These are phyloP conservation scores for Hexamita inflata DNA, from an alignment of 208 protist genomes.

Conservation along the genomic window DNA sequence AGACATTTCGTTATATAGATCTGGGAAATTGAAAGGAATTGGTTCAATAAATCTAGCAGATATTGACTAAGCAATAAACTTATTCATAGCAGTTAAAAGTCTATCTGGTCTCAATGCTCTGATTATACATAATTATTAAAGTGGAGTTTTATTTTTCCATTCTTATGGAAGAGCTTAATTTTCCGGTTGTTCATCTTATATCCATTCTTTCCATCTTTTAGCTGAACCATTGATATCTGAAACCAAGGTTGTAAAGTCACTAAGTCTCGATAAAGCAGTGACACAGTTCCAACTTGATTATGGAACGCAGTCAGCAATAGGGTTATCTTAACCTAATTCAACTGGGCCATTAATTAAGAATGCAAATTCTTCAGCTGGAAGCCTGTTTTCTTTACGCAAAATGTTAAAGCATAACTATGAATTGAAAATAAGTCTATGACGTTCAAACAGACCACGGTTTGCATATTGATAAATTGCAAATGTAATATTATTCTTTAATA, in stretches of 20 bases:
- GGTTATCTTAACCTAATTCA: slow-evolving; percentile 40
- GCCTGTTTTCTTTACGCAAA: slow-evolving; percentile 50
- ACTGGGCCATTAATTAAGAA: slow-evolving; percentile 66
- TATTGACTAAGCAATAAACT: slow-evolving; percentile 71
- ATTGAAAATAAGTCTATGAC: slow-evolving; percentile 92
- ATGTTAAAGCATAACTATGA: slow-evolving; percentile 77
- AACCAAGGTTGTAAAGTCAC: slow-evolving; percentile 51
- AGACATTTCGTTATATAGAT: slow-evolving; percentile 74
- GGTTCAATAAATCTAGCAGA: slow-evolving; percentile 71
- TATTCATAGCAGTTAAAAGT: slow-evolving; percentile 70
- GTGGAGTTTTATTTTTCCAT: slow-evolving; percentile 70
- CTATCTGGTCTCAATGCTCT: slow-evolving; percentile 77
- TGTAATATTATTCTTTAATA: slow-evolving; percentile 73
- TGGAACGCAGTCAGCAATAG: slow-evolving; percentile 48
- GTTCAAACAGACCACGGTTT: slow-evolving; percentile 83
- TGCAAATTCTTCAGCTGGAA: slow-evolving; percentile 68
- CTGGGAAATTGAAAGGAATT: slow-evolving; percentile 64
- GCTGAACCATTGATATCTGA: slow-evolving; percentile 52
- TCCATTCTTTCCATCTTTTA: slow-evolving; percentile 59
- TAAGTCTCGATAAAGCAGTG: slow-evolving; percentile 40
- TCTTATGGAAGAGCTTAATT: slow-evolving; percentile 56
- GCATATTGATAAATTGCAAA: slow-evolving; percentile 49
- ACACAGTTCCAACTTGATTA: slow-evolving; percentile 47
- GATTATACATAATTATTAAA: slow-evolving; percentile 78
- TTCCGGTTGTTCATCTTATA: slow-evolving; percentile 54